phyloP scores from a whole-genome alignment of 257 asterid species.

The Fraxinus americana region DNA sequence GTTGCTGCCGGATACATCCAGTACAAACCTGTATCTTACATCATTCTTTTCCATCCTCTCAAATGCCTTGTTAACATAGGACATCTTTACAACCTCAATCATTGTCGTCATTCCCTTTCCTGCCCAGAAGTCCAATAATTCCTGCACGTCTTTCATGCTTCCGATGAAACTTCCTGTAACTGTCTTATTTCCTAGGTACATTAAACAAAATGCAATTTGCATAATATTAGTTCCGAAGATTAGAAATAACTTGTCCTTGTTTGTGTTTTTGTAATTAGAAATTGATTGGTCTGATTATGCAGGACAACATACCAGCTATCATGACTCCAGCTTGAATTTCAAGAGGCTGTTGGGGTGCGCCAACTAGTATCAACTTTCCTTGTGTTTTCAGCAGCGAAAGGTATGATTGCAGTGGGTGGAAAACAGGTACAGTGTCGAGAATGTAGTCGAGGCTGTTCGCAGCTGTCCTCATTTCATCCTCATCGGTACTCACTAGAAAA shows the following conservation, averaged over 20 bases:
- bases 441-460: conserved; percentile 41
- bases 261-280: background rate
- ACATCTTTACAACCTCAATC: conserved; percentile 44
- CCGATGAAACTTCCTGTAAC: conserved; percentile 48
- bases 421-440: conserved; percentile 48
- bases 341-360: conserved; percentile 42
- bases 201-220: background rate
- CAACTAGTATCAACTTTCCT: conserved; percentile 44
- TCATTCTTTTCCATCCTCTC: conserved; percentile 48
- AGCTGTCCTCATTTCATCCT: conserved; percentile 34
- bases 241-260: background rate
- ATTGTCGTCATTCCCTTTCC: conserved; percentile 39
- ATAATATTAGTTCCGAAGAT: background rate
- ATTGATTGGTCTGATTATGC: background rate
- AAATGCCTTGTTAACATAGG: conserved; percentile 41
- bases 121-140: conserved; percentile 38
- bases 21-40: conserved; percentile 50
- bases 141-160: conserved; percentile 44
- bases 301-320: conserved; percentile 35
- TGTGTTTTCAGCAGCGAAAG: conserved; percentile 37
- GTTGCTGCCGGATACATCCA: conserved; percentile 42
- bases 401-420: conserved; percentile 34
- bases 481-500: conserved; percentile 31
- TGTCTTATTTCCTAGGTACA: conserved; percentile 35
- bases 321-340: conserved; percentile 31